Percentiles rank a stretch among this genome's conserved stretches.
These are phyloP conservation scores for Monosporozyma unispora DNA, from an alignment of 805 yeast species.

Conservation along the genomic window DNA sequence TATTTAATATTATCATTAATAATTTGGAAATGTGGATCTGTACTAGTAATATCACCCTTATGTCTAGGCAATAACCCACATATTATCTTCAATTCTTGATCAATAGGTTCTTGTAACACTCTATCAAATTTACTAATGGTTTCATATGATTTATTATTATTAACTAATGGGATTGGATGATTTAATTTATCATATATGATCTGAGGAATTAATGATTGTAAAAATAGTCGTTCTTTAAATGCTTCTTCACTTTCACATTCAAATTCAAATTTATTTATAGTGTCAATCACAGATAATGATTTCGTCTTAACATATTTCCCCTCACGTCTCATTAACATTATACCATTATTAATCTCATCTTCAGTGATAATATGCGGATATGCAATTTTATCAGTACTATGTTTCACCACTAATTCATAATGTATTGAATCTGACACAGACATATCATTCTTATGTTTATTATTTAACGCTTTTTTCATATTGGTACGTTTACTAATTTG, in stretches of 20 bases:
- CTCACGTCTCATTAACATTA: slow-evolving; percentile 5
- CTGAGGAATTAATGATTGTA: slow-evolving; percentile 8
- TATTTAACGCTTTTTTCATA: not conserved
- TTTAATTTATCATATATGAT: not conserved
- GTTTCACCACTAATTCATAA: not conserved
- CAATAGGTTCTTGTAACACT: not conserved
- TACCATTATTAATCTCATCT: slow-evolving; percentile 10
- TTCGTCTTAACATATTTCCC: not conserved
- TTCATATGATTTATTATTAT: not conserved
- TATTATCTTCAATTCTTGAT: not conserved
- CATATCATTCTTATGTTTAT: not conserved
- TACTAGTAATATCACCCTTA: not conserved
- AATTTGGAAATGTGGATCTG: not conserved
- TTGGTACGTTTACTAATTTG: not conserved
- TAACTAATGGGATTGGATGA: not conserved
- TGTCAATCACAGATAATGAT: slow-evolving; percentile 8
- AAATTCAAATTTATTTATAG: slow-evolving; percentile 19
- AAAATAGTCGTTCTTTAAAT: not conserved
- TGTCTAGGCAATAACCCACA: not conserved
- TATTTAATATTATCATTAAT: not conserved
- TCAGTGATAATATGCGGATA: slow-evolving; percentile 19
- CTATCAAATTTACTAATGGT: not conserved
- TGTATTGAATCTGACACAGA: no score
- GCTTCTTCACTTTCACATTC: not conserved
- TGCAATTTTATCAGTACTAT: not conserved